These are phyloP conservation scores for Salvia hispanica DNA, from an alignment of 257 asterid genomes.

Conservation along the genomic window DNA sequence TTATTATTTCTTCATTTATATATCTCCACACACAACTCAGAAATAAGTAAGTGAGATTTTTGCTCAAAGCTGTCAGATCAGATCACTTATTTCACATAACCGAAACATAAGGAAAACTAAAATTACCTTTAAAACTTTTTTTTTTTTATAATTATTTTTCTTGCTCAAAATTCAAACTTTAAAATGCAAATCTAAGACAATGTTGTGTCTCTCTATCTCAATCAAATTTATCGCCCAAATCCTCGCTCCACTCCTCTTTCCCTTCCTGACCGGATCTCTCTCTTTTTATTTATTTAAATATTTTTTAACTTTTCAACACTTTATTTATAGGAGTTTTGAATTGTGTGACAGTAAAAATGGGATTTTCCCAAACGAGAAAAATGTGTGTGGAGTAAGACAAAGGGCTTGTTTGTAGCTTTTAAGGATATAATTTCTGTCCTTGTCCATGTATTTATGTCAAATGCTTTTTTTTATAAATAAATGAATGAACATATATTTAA, in stretches of 20 bases:
- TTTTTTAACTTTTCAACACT: not conserved
- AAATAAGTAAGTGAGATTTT: conserved; percentile 46
- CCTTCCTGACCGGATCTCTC: conserved; percentile 46
- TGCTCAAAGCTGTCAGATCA: conserved; percentile 60
- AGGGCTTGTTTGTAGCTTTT: conserved; percentile 41
- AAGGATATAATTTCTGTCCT: conserved; percentile 22
- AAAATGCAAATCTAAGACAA: conserved; percentile 61
- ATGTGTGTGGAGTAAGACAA: conserved; percentile 35
- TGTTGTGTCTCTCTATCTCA: conserved; percentile 39
- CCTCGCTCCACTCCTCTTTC: conserved; percentile 50
- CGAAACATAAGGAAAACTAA: conserved; percentile 19
- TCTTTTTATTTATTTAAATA: conserved; percentile 2
- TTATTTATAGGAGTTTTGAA: conserved; percentile 20
- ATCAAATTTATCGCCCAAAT: conserved; percentile 59
- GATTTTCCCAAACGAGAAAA: conserved; percentile 37
- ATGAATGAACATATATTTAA: too few relatives aligned
- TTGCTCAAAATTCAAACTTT: conserved; percentile 25
- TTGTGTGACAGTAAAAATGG: conserved; percentile 27
- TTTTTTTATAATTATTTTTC: too few relatives aligned
- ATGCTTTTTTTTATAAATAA: too few relatives aligned
- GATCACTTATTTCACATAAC: conserved; percentile 41
- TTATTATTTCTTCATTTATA: not conserved
- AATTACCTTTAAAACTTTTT: not conserved
- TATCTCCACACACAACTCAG: conserved; percentile 11
- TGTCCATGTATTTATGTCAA: too few relatives aligned